phyloP scores from a whole-genome alignment of 768 basidiomycete genomes.

The Tylopilus vinaceipallidus region DNA sequence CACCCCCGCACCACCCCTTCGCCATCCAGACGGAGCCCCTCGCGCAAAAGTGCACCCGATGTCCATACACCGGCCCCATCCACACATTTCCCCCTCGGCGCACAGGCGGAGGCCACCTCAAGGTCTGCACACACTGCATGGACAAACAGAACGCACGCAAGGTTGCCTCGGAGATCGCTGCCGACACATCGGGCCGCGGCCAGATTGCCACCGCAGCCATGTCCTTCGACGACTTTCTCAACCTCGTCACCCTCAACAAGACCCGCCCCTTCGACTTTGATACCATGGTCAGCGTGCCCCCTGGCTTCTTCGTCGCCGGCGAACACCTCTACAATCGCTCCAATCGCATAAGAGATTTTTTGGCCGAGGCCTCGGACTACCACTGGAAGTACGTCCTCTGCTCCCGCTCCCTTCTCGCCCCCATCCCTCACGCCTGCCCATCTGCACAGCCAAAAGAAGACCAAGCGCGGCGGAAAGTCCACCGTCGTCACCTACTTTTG shows the following conservation, averaged over 20 bases:
- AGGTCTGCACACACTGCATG: slow-evolving; percentile 33
- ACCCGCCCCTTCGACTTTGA: slow-evolving; percentile 33
- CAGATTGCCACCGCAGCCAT: slow-evolving; percentile 37
- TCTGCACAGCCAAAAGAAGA: slow-evolving; percentile 31
- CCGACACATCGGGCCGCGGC: slow-evolving; percentile 28
- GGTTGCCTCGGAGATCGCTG: slow-evolving; percentile 29
- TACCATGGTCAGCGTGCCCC: slow-evolving; percentile 34
- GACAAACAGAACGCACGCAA: slow-evolving; percentile 35
- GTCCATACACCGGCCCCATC: slow-evolving; percentile 29
- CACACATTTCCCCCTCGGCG: slow-evolving; percentile 30
- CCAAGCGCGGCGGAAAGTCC: slow-evolving; percentile 34
- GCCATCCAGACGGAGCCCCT: slow-evolving; percentile 12
- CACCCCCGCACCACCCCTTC: slow-evolving; percentile 22
- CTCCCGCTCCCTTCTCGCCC: background rate
- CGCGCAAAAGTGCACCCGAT: slow-evolving; percentile 33
- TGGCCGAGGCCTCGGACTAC: slow-evolving; percentile 35
- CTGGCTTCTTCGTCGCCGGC: slow-evolving; percentile 31
- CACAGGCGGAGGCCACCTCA: slow-evolving; percentile 31
- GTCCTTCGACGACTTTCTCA: slow-evolving; percentile 33
- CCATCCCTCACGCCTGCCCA: background rate
- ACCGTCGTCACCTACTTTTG: slow-evolving; percentile 37
- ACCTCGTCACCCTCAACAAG: slow-evolving; percentile 33
- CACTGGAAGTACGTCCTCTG: slow-evolving; percentile 33
- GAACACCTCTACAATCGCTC: slow-evolving; percentile 37
- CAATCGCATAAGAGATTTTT: slow-evolving; percentile 34